Evolutionary conservation across 1,284 basidiomycete species (phyloP).

Genomic region (Caloboletus firmus): DNA sequence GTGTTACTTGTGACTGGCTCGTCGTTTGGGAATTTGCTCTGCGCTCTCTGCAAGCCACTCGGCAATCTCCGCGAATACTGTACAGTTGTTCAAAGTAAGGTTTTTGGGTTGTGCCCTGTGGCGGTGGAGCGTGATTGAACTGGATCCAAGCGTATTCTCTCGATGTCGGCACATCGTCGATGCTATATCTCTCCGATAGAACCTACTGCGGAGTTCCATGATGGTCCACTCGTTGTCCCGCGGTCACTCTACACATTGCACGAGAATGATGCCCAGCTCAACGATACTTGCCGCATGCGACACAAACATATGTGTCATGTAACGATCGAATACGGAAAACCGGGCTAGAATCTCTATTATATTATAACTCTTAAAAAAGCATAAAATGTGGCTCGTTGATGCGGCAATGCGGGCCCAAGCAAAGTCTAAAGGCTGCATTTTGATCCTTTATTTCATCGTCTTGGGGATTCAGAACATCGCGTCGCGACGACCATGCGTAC

Average conservation of each 20-base stretch:
- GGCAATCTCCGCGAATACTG: constrained; percentile 29
- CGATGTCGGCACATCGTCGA: neutral
- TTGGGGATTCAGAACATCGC: no score
- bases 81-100: constrained; percentile 19
- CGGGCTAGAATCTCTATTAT: no score
- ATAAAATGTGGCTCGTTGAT: no score
- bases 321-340: no score
- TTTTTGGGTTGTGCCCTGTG: neutral
- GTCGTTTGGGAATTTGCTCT: constrained; percentile 7
- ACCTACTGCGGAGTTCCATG: neutral
- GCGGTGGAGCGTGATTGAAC: neutral
- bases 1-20: constrained; percentile 16
- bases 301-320: neutral
- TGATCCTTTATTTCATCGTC: no score
- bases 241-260: neutral
- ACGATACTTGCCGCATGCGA: neutral
- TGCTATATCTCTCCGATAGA: neutral
- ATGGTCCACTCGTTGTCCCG: neutral
- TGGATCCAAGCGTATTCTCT: no score
- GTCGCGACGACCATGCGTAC: no score
- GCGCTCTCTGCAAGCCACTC: constrained; percentile 30
- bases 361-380: neutral
- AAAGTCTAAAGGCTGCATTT: neutral
- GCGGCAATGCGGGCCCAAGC: neutral
- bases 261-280: neutral